phyloP scores from a whole-genome alignment of 2,329 filamentous ascomycete species.

The Xylaria sp. region DNA sequence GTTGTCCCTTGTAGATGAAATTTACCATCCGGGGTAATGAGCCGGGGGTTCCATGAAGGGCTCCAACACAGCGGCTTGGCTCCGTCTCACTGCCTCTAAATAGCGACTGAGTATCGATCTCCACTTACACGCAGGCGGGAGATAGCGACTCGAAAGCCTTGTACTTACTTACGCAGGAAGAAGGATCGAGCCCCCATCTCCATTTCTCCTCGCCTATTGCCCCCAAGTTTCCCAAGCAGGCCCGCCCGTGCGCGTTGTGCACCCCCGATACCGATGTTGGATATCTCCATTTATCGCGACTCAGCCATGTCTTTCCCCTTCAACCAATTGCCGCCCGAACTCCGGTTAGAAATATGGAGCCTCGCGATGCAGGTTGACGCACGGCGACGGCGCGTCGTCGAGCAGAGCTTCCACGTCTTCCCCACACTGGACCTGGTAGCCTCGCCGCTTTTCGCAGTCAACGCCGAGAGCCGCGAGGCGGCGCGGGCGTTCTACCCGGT shows the following conservation, averaged over 20 bases:
- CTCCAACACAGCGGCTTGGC: background rate
- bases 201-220: background rate
- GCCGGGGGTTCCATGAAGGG: background rate
- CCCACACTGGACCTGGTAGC: conserved; percentile 22
- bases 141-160: background rate
- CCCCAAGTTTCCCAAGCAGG: background rate
- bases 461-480: conserved; percentile 23
- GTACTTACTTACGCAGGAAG: no score
- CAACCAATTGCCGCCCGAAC: conserved; percentile 19
- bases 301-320: conserved; percentile 5
- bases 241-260: background rate
- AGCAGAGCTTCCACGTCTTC: conserved; percentile 22
- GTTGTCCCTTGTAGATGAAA: background rate
- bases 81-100: background rate
- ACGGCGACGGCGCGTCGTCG: conserved; percentile 22
- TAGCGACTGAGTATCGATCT: conserved; percentile 1
- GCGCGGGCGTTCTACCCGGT: conserved; percentile 17
- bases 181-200: background rate
- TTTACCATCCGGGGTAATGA: background rate
- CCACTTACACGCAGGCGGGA: conserved; percentile 5
- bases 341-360: conserved; percentile 25
- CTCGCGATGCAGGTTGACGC: conserved; percentile 14
- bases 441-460: conserved; percentile 19
- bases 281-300: background rate
- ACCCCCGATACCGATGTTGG: background rate